These are phyloP conservation scores for Kwoniella mangroviensis DNA, from an alignment of 768 basidiomycete genomes.

Conservation along the genomic window DNA sequence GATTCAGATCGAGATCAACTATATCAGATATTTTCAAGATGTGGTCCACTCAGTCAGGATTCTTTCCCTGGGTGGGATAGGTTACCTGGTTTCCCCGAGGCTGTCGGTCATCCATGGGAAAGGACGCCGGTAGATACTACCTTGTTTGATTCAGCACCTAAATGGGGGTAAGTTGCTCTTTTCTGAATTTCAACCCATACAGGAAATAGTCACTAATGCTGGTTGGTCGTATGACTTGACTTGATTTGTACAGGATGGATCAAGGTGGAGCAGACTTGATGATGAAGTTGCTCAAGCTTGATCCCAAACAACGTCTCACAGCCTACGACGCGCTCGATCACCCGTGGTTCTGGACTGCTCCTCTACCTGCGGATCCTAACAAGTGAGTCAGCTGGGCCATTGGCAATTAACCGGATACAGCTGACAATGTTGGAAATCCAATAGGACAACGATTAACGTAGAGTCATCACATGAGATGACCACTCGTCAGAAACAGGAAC, in stretches of 20 bases:
- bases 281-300: slow-evolving; percentile 78
- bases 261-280: slow-evolving; percentile 78
- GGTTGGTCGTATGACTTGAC: neutral
- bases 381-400: slow-evolving; percentile 42
- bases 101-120: slow-evolving; percentile 41
- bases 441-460: slow-evolving; percentile 37
- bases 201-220: neutral
- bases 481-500: slow-evolving; percentile 27
- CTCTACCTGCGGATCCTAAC: slow-evolving; percentile 64
- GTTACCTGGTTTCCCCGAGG: slow-evolving; percentile 56
- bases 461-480: slow-evolving; percentile 54
- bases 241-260: slow-evolving; percentile 64
- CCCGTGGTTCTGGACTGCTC: slow-evolving; percentile 92
- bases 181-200: neutral
- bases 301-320: slow-evolving; percentile 81
- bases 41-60: slow-evolving; percentile 71
- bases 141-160: slow-evolving; percentile 30
- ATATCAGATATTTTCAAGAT: slow-evolving; percentile 84
- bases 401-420: neutral
- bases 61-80: slow-evolving; percentile 58
- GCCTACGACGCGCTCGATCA: slow-evolving; percentile 86
- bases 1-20: slow-evolving; percentile 89
- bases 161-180: slow-evolving; percentile 36
- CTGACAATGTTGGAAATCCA: slow-evolving; percentile 9
- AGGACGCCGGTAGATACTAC: slow-evolving; percentile 24